Base-by-base conservation (phyloP, 805 yeast species). In the Metschnikowia peoriensis region DNA sequence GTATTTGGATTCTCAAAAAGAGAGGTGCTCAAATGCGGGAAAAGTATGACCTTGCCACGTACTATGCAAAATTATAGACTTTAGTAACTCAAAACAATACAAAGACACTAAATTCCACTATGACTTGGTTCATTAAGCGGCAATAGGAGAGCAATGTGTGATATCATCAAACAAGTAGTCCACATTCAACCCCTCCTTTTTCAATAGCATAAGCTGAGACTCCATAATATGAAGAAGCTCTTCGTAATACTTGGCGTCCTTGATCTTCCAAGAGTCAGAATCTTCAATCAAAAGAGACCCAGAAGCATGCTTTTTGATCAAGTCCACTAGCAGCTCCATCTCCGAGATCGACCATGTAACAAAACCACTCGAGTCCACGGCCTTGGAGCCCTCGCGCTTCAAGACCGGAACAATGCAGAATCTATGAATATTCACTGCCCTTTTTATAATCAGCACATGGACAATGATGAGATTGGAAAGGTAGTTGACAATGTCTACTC, bases 331-430 rank as follows among this genome's bases (percentile, higher is more conserved):
- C 45, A 74, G 73, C 40, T 81, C 79, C 34, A 88, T 80, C 65
- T 85, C 86, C 11, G 78, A 78, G 51, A 81, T 80, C 35, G 86
- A 80, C 96, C 97, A 90, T 55, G 84, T 83, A n/a, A 89, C 85
- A 15, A 90, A 72, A n/a, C 59, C 59, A 44, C 61, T 54, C 9
- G 86, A 76, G 41, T 67, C 67, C 8, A 65, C 67, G 6, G 55
- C 53, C 12, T 56, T 61, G 32, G 66, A 65, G 44, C 61, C 64
- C 47, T 64, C 61, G 11, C 68, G 59, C 44, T 63, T 63, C 41
- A 73, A 53, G 2, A 73, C 60, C 1, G 65, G 62, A 29, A 71
- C 75, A 68, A 81, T 87, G 47, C 86, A 77, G 28, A 72, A 67
- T 46, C 76, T 75, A 70, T 79, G 89, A 35, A 80, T 72, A 15